phyloP scores from a whole-genome alignment of 306 rosid species.

The Sicyos edulis region DNA sequence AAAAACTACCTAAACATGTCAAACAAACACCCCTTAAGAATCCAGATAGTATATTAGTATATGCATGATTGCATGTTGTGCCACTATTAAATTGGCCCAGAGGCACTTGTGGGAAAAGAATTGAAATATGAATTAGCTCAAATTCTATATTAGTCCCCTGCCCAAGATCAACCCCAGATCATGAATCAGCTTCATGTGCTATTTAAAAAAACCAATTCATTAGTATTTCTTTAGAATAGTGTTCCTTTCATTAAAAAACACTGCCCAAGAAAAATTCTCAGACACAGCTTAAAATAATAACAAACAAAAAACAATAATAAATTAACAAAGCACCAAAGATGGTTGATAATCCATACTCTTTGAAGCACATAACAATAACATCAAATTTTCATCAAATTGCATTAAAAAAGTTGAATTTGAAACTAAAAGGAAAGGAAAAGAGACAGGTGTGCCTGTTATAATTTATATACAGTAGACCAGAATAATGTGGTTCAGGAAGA shows the following conservation, averaged over 20 bases:
- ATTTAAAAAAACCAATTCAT: background rate
- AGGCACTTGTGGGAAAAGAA: background rate
- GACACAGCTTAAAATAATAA: background rate
- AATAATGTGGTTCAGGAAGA: background rate
- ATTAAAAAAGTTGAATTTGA: background rate
- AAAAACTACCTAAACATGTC: too few relatives aligned
- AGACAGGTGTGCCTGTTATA: too few relatives aligned
- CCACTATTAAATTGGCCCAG: too few relatives aligned
- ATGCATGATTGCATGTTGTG: too few relatives aligned
- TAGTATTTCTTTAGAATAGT: background rate
- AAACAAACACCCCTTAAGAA: too few relatives aligned
- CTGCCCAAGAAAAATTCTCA: background rate
- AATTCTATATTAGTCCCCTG: background rate
- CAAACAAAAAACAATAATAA: background rate
- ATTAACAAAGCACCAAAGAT: background rate
- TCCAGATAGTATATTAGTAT: too few relatives aligned
- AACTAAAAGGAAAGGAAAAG: background rate
- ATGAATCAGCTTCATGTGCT: background rate
- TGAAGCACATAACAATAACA: background rate
- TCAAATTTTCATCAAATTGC: background rate
- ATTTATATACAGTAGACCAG: background rate
- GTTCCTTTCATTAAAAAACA: background rate
- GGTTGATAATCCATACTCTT: background rate
- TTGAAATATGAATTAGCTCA: background rate
- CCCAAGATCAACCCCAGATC: background rate